Evolutionary conservation across 371 early-diverging fungal species (phyloP).

Genomic region (Mucor circinelloides): DNA sequence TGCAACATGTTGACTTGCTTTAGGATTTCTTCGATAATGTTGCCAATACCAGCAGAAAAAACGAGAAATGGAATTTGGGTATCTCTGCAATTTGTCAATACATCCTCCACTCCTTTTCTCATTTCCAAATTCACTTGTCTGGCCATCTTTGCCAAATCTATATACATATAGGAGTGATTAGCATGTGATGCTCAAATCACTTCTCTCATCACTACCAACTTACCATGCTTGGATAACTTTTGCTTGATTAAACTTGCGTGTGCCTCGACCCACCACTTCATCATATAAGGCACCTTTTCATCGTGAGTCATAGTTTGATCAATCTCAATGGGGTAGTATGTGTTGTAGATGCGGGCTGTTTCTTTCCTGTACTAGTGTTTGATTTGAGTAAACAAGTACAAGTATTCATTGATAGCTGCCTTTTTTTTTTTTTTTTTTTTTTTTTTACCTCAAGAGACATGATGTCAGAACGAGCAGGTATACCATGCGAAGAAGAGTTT

Average conservation of each 20-base stretch:
- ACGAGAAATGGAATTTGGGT: conserved; percentile 65
- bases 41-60: conserved; percentile 76
- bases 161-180: neutral
- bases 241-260: conserved; percentile 57
- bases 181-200: no score
- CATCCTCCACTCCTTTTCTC: conserved; percentile 48
- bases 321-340: conserved; percentile 79
- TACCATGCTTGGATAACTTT: conserved; percentile 51
- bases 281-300: conserved; percentile 71
- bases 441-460: conserved; percentile 47
- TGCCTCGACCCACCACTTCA: conserved; percentile 74
- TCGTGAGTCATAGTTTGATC: conserved; percentile 47
- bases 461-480: conserved; percentile 50
- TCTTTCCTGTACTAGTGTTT: conserved; percentile 45
- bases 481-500: conserved; percentile 63
- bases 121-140: conserved; percentile 53
- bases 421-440: no score
- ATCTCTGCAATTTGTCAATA: conserved; percentile 43
- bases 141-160: conserved; percentile 61
- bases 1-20: conserved; percentile 34
- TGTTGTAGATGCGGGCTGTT: conserved; percentile 52
- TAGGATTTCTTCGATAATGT: conserved; percentile 68
- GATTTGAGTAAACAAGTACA: neutral
- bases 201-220: neutral
- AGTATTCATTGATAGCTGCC: neutral